These are phyloP conservation scores for Gliomastix tumulicola DNA, from an alignment of 2,329 filamentous ascomycete species.

Conservation along the genomic window DNA sequence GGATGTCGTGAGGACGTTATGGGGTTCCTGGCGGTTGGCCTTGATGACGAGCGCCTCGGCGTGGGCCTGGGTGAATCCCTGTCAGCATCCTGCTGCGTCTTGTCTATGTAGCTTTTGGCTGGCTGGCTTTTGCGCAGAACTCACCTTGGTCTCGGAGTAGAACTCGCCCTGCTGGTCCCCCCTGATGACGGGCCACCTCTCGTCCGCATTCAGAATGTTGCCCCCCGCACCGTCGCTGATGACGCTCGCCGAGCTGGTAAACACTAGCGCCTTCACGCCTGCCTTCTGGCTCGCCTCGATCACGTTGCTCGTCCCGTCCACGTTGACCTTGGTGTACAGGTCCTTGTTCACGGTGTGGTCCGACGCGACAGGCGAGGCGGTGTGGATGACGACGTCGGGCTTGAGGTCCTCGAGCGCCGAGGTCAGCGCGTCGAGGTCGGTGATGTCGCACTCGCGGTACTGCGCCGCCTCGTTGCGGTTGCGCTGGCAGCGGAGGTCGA, in stretches of 20 bases:
- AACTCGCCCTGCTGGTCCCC: constrained; percentile 68
- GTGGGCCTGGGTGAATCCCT: constrained; percentile 55
- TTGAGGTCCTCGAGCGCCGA: constrained; percentile 57
- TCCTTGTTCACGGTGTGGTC: constrained; percentile 46
- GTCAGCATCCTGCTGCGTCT: no score
- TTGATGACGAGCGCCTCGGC: constrained; percentile 76
- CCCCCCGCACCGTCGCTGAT: constrained; percentile 76
- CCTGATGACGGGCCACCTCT: constrained; percentile 70
- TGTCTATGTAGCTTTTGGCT: not conserved
- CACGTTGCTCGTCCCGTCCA: constrained; percentile 75
- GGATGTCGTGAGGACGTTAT: constrained; percentile 65
- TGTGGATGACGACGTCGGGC: constrained; percentile 86
- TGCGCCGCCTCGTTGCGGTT: constrained; percentile 55
- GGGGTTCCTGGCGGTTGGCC: constrained; percentile 56
- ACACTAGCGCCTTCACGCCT: constrained; percentile 76
- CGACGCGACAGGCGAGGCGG: constrained; percentile 64
- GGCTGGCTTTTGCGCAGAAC: not conserved
- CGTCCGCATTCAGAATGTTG: constrained; percentile 80
- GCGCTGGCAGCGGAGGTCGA: constrained; percentile 64
- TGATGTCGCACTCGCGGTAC: constrained; percentile 76
- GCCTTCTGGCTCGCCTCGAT: constrained; percentile 64
- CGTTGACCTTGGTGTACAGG: constrained; percentile 75
- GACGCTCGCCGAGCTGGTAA: constrained; percentile 84
- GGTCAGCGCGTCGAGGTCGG: constrained; percentile 53
- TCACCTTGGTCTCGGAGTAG: constrained; percentile 86